These are phyloP conservation scores for Rhodocollybia butyracea DNA, from an alignment of 768 basidiomycete genomes.

Conservation along the genomic window DNA sequence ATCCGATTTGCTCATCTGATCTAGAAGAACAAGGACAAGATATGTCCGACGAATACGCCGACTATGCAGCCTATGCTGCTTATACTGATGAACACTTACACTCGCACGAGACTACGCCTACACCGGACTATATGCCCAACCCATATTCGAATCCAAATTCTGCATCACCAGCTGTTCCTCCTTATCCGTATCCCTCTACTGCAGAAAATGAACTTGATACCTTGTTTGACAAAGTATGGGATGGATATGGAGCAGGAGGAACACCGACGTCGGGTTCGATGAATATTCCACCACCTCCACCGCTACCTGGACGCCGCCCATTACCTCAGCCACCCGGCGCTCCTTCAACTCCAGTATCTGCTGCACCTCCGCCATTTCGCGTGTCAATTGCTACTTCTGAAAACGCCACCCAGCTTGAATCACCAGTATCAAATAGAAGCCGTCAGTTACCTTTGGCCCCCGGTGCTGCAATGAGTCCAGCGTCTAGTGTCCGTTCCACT, in stretches of 20 bases:
- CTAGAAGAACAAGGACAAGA: no score
- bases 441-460: not conserved
- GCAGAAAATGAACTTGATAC: conserved; percentile 57
- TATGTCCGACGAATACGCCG: not conserved
- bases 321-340: not conserved
- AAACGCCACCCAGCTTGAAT: not conserved
- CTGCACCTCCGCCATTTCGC: not conserved
- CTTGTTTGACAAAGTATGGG: conserved; percentile 75
- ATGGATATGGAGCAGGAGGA: conserved; percentile 53
- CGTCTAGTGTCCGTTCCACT: not conserved
- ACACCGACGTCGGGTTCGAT: not conserved
- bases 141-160: not conserved
- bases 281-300: not conserved
- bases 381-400: not conserved
- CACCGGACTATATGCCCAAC: not conserved
- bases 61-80: not conserved
- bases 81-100: not conserved
- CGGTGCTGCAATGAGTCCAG: not conserved
- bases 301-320: not conserved
- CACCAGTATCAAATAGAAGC: not conserved
- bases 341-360: not conserved
- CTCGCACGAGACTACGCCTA: not conserved
- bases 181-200: not conserved
- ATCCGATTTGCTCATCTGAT: no score
- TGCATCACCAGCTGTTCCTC: not conserved